Evolutionary conservation across 805 yeast genomes (phyloP).

Genomic region (Allodekkera sacchari): DNA sequence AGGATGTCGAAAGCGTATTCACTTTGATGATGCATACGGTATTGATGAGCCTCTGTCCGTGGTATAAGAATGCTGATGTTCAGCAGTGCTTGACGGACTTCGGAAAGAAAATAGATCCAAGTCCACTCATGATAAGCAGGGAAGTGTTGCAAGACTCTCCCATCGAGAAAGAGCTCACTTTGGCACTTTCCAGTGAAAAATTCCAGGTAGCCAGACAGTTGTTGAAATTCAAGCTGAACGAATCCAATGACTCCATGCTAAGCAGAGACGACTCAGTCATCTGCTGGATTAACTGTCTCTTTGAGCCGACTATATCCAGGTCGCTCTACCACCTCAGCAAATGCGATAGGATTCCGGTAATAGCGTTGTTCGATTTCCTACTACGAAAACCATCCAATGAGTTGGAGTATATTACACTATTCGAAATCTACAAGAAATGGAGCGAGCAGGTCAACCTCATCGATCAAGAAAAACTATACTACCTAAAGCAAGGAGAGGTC

Average conservation of each 20-base stretch:
- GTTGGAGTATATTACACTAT: constrained; percentile 16
- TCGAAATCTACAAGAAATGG: constrained; percentile 18
- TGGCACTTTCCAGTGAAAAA: constrained; percentile 3
- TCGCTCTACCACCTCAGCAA: constrained; percentile 12
- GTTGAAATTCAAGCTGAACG: constrained; percentile 16
- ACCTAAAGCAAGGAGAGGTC: constrained; percentile 12
- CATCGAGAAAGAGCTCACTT: background rate
- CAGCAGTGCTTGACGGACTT: constrained; percentile 2
- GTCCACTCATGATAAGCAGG: constrained; percentile 4
- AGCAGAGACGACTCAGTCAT: constrained; percentile 13
- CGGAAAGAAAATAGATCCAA: constrained; percentile 3
- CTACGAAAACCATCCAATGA: constrained; percentile 18
- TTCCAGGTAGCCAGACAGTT: constrained; percentile 10
- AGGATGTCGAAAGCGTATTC: constrained; percentile 19
- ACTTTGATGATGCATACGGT: constrained; percentile 15
- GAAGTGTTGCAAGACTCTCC: constrained; percentile 2
- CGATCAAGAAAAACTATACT: constrained; percentile 22
- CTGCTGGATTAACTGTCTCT: constrained; percentile 21
- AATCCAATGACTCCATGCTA: constrained; percentile 13
- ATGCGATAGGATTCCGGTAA: constrained; percentile 14
- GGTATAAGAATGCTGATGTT: constrained; percentile 6
- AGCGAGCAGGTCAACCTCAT: constrained; percentile 10
- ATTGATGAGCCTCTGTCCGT: constrained; percentile 6
- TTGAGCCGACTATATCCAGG: constrained; percentile 13
- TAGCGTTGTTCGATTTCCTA: constrained; percentile 22